Evolutionary conservation across 2,329 filamentous ascomycete genomes (phyloP).

Genomic region (Fusarium gaditjirri): DNA sequence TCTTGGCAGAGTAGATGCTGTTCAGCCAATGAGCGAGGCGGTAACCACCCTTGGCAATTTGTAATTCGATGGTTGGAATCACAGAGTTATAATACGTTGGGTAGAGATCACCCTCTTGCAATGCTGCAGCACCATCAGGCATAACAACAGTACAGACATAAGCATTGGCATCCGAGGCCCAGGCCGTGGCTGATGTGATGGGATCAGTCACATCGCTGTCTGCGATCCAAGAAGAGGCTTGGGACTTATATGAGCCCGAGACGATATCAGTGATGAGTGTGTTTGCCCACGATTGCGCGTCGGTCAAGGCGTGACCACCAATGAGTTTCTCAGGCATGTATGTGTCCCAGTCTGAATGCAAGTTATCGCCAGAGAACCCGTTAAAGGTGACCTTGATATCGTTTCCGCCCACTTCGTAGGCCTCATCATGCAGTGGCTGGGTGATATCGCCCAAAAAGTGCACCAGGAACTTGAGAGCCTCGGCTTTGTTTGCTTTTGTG

Average conservation of each 20-base stretch:
- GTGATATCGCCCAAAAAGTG: slow-evolving; percentile 1
- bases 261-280: not conserved
- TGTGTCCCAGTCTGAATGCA: slow-evolving; percentile 5
- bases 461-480: slow-evolving; percentile 7
- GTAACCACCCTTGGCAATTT: slow-evolving; percentile 4
- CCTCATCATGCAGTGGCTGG: not conserved
- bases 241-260: not conserved
- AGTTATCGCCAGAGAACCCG: not conserved
- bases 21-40: slow-evolving; percentile 7
- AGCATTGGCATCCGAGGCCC: slow-evolving; percentile 1
- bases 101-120: slow-evolving; percentile 3
- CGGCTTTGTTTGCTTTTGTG: not conserved
- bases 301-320: not conserved
- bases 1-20: not conserved
- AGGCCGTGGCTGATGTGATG: not conserved
- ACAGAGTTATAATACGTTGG: not conserved
- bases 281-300: slow-evolving; percentile 5
- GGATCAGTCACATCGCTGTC: slow-evolving; percentile 2
- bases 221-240: slow-evolving; percentile 2
- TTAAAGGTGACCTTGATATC: slow-evolving; percentile 8
- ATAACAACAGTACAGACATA: slow-evolving; percentile 5
- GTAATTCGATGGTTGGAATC: slow-evolving; percentile 4
- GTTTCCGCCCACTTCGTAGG: slow-evolving; percentile 1
- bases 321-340: slow-evolving; percentile 9
- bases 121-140: not conserved